These are phyloP conservation scores for Symbiodinium pilosum DNA, from an alignment of 73 alveolate species.

Conservation along the genomic window DNA sequence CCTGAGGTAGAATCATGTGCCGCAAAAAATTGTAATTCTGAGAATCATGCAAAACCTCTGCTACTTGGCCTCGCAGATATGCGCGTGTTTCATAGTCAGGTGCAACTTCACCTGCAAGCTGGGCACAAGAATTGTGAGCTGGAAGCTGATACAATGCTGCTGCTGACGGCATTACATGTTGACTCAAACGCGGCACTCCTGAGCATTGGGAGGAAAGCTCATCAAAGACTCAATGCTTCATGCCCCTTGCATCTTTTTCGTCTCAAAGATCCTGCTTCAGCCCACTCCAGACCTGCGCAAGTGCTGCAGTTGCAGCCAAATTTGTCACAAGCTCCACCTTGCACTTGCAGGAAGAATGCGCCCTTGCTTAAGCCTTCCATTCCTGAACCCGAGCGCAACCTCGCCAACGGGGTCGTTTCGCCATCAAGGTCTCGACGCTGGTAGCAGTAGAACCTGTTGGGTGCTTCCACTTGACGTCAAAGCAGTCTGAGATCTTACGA, in stretches of 20 bases:
- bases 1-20: too few species aligned
- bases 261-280: neutral
- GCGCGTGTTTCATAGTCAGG: slow-evolving; percentile 76
- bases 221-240: neutral
- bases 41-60: neutral
- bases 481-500: too few species aligned
- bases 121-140: neutral
- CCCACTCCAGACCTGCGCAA: neutral
- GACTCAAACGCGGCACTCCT: neutral
- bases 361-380: too few species aligned
- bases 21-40: neutral
- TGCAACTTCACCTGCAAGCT: slow-evolving; percentile 85
- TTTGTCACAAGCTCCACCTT: too few species aligned
- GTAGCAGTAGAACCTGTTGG: neutral
- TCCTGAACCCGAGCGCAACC: neutral
- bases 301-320: too few species aligned
- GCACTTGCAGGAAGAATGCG: neutral
- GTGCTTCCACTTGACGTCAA: too few species aligned
- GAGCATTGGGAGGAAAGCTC: neutral
- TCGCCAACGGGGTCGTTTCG: neutral
- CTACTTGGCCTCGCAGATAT: slow-evolving; percentile 67
- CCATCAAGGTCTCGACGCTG: neutral
- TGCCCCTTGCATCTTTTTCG: neutral
- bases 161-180: too few species aligned
- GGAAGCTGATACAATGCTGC: too few species aligned